These are phyloP conservation scores for Daldinia eschscholtzii DNA, from an alignment of 2,329 filamentous ascomycete species.

Conservation along the genomic window DNA sequence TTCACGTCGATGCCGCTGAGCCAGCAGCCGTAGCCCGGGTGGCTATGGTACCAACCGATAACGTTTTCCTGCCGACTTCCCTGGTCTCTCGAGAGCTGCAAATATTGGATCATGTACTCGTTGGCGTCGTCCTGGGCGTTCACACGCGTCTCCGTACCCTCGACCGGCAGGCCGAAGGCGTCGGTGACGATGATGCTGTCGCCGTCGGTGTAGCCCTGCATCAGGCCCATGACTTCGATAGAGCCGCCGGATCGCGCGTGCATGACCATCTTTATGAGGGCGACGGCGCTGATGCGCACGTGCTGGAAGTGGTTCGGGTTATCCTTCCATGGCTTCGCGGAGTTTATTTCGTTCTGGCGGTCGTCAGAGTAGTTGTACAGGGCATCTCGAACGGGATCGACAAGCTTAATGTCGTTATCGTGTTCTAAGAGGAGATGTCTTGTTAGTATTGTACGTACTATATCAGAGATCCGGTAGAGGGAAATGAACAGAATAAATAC, in stretches of 20 bases:
- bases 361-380: slow-evolving; percentile 85
- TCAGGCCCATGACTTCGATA: slow-evolving; percentile 96
- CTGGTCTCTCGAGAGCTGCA: slow-evolving; percentile 80
- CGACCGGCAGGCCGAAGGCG: slow-evolving; percentile 91
- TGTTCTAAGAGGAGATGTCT: slow-evolving; percentile 70
- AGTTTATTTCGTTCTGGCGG: slow-evolving; percentile 74
- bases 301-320: slow-evolving; percentile 92
- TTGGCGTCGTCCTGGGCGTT: slow-evolving; percentile 97
- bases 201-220: slow-evolving; percentile 92
- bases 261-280: slow-evolving; percentile 99
- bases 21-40: slow-evolving; percentile 99
- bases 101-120: slow-evolving; percentile 94
- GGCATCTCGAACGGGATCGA: slow-evolving; percentile 88
- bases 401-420: slow-evolving; percentile 85
- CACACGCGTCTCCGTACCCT: slow-evolving; percentile 97
- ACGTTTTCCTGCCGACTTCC: slow-evolving; percentile 84
- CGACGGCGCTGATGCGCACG: slow-evolving; percentile 92
- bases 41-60: slow-evolving; percentile 98
- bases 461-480: no score
- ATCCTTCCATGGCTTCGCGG: slow-evolving; percentile 78
- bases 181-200: slow-evolving; percentile 93
- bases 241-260: slow-evolving; percentile 94
- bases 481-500: slow-evolving; percentile 55
- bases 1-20: slow-evolving; percentile 94
- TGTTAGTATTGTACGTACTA: slow-evolving; percentile 37